Conservation (phyloP, 2,329 filamentous ascomycete species). For the Fusarium bulbicola region DNA sequence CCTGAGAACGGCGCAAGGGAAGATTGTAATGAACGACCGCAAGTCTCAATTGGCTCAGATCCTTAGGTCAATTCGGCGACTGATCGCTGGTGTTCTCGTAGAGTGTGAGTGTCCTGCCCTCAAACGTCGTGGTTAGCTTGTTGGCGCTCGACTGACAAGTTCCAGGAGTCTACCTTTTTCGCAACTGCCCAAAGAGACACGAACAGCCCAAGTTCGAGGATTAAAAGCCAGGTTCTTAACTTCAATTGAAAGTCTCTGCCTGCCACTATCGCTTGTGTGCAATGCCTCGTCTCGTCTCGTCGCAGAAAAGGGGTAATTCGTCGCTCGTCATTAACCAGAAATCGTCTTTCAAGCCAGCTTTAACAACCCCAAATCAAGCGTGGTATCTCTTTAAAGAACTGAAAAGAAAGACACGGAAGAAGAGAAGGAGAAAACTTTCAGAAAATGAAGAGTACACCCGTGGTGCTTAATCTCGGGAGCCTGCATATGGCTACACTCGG, state of each 20-base stretch:
- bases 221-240: fast-evolving
- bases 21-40: fast-evolving
- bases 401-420: background rate
- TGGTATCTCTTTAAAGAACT: fast-evolving
- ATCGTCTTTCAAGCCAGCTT: background rate
- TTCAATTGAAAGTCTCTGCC: background rate
- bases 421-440: background rate
- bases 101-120: background rate
- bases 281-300: background rate
- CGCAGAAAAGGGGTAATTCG: background rate
- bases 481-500: slow-evolving; percentile 2
- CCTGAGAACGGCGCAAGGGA: background rate
- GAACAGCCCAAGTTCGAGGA: background rate
- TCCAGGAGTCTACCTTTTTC: background rate
- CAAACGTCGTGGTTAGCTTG: background rate
- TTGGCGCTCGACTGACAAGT: background rate
- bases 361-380: fast-evolving
- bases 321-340: background rate
- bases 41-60: fast-evolving
- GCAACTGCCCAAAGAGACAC: background rate
- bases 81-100: no score
- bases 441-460: background rate
- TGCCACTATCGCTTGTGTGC: background rate
- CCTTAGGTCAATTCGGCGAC: fast-evolving
- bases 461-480: background rate